Conservation (phyloP, 257 asterid genomes). For the Knoxia roxburghii region DNA sequence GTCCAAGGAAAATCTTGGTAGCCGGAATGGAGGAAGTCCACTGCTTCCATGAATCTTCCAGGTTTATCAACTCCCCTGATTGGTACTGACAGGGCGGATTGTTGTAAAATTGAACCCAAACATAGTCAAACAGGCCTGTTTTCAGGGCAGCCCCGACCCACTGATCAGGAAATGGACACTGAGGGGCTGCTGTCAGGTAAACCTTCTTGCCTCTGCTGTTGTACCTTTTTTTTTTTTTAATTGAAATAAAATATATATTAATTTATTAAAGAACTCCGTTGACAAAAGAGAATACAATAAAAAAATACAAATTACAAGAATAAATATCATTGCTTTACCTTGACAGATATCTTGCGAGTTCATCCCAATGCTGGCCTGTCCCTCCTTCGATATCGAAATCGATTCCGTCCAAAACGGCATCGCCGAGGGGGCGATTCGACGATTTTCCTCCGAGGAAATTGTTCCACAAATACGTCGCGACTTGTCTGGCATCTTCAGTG, state of each 20-base stretch:
- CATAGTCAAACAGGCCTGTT: conserved; percentile 55
- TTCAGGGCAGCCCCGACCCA: conserved; percentile 44
- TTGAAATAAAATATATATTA: no score
- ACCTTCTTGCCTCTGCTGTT: conserved; percentile 44
- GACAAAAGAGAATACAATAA: no score
- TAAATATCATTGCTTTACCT: no score
- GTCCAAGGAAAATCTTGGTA: conserved; percentile 41
- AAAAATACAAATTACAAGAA: no score
- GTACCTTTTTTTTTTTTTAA: no score
- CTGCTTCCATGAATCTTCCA: conserved; percentile 36
- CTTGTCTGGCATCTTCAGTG: conserved; percentile 35
- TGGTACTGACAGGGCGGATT: conserved; percentile 49
- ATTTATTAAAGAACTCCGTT: no score
- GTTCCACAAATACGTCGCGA: conserved; percentile 46
- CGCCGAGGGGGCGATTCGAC: conserved; percentile 38
- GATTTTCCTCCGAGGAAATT: conserved; percentile 51
- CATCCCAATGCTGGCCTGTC: conserved; percentile 43
- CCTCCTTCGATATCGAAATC: conserved; percentile 61
- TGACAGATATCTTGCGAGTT: conserved; percentile 36
- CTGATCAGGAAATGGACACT: conserved; percentile 56
- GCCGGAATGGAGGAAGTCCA: conserved; percentile 45
- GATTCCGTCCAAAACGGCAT: conserved; percentile 46
- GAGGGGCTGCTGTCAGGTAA: conserved; percentile 49
- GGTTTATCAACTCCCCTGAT: conserved; percentile 21
- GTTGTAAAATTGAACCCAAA: conserved; percentile 61